Evolutionary conservation across 192 early-diverging fungal genomes (phyloP).

Genomic region (Linnemannia hyalina): DNA sequence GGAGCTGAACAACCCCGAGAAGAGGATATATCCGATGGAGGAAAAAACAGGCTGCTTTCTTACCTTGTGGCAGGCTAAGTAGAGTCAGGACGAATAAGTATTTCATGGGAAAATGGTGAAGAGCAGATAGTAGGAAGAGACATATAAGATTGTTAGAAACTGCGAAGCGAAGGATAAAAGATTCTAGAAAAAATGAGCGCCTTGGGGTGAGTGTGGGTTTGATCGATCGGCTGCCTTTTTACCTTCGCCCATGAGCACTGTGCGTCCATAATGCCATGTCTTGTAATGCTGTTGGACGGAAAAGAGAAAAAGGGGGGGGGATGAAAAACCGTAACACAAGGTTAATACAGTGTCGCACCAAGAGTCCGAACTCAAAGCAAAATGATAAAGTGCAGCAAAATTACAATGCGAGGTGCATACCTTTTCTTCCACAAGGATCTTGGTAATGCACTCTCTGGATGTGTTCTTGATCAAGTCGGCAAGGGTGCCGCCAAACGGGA

Average conservation of each 20-base stretch:
- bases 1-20: no score
- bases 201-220: no score
- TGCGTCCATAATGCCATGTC: conserved; percentile 28
- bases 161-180: no score
- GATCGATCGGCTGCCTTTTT: neutral
- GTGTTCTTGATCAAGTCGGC: conserved; percentile 11
- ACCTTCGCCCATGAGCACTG: conserved; percentile 29
- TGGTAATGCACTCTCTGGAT: conserved; percentile 12
- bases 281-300: conserved; percentile 18
- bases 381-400: neutral
- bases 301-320: neutral
- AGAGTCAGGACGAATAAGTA: no score
- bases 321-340: neutral
- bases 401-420: neutral
- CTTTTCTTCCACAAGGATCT: conserved; percentile 22
- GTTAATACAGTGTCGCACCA: neutral
- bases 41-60: neutral
- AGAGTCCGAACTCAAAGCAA: neutral
- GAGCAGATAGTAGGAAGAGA: neutral
- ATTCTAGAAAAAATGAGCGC: no score
- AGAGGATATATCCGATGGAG: no score
- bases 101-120: no score
- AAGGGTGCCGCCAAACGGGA: conserved; percentile 18
- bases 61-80: conserved; percentile 24
- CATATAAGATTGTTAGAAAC: neutral